Percentiles rank a stretch among this genome's conserved stretches.
Evolutionary conservation across 2,329 filamentous ascomycete genomes (phyloP).

Genomic region (Chaetomium olivaceum): DNA sequence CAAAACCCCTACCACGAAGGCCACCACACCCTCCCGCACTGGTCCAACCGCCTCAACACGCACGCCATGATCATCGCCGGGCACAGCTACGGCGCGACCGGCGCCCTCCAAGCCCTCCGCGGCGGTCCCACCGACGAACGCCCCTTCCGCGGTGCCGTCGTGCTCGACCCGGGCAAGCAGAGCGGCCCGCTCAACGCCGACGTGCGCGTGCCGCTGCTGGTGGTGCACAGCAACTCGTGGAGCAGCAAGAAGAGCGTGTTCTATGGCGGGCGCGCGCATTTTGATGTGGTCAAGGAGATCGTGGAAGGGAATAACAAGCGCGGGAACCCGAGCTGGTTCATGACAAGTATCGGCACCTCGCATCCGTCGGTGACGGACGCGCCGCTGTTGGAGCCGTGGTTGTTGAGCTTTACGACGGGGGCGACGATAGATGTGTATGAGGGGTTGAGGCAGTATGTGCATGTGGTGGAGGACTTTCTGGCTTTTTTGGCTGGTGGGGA

Average conservation of each 20-base stretch:
- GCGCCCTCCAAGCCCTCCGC: conserved; percentile 61
- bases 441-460: conserved; percentile 61
- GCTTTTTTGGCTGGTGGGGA: conserved; percentile 47
- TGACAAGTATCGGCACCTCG: conserved; percentile 55
- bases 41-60: conserved; percentile 56
- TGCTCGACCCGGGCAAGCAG: conserved; percentile 66
- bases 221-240: conserved; percentile 67
- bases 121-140: conserved; percentile 45
- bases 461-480: conserved; percentile 59
- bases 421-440: conserved; percentile 58
- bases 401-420: conserved; percentile 63
- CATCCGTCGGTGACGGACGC: conserved; percentile 69
- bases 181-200: conserved; percentile 63
- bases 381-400: conserved; percentile 61
- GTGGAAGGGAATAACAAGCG: conserved; percentile 49
- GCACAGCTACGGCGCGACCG: conserved; percentile 67
- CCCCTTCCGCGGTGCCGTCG: conserved; percentile 58
- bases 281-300: conserved; percentile 61
- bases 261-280: conserved; percentile 62
- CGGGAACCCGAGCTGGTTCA: conserved; percentile 52
- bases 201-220: conserved; percentile 57
- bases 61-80: conserved; percentile 58
- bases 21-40: conserved; percentile 46
- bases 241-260: conserved; percentile 58
- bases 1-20: conserved; percentile 53